These are phyloP conservation scores for Claviceps quebecensis DNA, from an alignment of 2,329 filamentous ascomycete genomes.

Conservation along the genomic window DNA sequence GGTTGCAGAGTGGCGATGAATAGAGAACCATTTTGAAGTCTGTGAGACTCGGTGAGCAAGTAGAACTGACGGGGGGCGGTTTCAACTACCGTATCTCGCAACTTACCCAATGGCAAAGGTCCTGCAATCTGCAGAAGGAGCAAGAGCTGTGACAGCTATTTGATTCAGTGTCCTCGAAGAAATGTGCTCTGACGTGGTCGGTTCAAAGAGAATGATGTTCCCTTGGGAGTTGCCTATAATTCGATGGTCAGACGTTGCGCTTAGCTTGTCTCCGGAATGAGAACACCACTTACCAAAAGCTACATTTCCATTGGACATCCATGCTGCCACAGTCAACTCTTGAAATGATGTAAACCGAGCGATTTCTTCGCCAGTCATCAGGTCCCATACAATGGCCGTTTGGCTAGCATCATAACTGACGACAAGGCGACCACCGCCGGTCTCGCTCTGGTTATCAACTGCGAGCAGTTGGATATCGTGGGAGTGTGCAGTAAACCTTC, in stretches of 20 bases:
- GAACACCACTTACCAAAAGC: slow-evolving; percentile 62
- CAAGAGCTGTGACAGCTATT: slow-evolving; percentile 86
- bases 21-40: slow-evolving; percentile 90
- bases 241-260: neutral
- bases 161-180: slow-evolving; percentile 81
- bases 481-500: slow-evolving; percentile 69
- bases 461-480: slow-evolving; percentile 74
- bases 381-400: slow-evolving; percentile 92
- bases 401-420: slow-evolving; percentile 87
- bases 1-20: slow-evolving; percentile 81
- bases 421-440: slow-evolving; percentile 69
- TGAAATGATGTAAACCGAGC: slow-evolving; percentile 89
- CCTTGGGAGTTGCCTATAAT: slow-evolving; percentile 72
- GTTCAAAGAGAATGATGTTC: slow-evolving; percentile 88
- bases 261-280: neutral
- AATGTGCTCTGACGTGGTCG: slow-evolving; percentile 81
- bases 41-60: slow-evolving; percentile 22
- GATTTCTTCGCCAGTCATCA: slow-evolving; percentile 80
- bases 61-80: neutral
- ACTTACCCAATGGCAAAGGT: slow-evolving; percentile 90
- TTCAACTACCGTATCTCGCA: neutral
- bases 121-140: slow-evolving; percentile 76
- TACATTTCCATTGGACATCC: slow-evolving; percentile 96
- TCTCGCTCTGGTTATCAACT: slow-evolving; percentile 83
- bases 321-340: slow-evolving; percentile 67